Percentiles rank a stretch among this genome's conserved stretches.
phyloP scores from a whole-genome alignment of 805 yeast genomes.

The Wickerhamiella azymoides region DNA sequence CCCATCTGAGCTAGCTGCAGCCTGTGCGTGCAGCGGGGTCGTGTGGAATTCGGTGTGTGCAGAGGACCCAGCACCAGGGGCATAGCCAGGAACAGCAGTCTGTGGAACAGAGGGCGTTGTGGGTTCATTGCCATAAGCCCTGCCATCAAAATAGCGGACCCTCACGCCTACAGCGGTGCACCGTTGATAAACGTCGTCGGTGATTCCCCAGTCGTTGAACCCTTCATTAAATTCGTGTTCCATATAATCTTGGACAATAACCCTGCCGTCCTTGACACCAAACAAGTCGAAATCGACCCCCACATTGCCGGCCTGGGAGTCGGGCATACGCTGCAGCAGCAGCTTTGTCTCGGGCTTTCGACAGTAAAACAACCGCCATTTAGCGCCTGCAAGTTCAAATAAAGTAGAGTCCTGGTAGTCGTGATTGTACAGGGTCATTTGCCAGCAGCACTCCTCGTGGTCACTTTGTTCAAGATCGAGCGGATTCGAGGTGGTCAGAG shows the following conservation, averaged over 20 bases:
- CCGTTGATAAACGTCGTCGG: neutral
- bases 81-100: too few relatives aligned
- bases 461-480: neutral
- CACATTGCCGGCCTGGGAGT: neutral
- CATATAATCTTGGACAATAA: neutral
- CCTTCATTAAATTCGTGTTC: neutral
- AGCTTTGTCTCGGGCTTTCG: neutral
- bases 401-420: slow-evolving; percentile 1
- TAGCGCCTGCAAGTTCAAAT: slow-evolving; percentile 2
- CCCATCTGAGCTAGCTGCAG: too few relatives aligned
- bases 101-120: too few relatives aligned
- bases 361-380: slow-evolving; percentile 1
- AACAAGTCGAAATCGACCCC: slow-evolving; percentile 2
- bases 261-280: neutral
- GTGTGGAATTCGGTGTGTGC: too few relatives aligned
- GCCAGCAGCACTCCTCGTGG: neutral
- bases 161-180: neutral
- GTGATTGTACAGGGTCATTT: neutral
- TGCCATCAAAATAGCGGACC: neutral
- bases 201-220: slow-evolving; percentile 5
- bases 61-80: too few relatives aligned
- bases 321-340: slow-evolving; percentile 4
- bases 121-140: neutral
- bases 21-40: too few relatives aligned
- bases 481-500: neutral